Percentiles rank a stretch among this genome's conserved stretches.
Conservation (phyloP, 352 stramenopile genomes). For the Elongisporangium undulatum region DNA sequence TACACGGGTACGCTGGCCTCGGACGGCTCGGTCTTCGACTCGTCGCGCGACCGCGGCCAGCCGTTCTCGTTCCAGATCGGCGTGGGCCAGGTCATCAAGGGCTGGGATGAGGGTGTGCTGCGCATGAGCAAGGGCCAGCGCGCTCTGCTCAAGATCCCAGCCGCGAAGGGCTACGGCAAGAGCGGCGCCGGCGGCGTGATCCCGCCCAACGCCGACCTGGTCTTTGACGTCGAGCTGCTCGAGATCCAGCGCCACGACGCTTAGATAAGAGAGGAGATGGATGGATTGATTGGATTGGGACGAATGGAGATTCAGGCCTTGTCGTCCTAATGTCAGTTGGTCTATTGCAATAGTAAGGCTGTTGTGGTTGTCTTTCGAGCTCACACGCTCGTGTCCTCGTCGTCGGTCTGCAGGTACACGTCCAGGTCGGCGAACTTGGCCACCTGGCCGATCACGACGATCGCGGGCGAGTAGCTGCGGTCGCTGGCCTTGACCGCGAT, state of each 20-base stretch:
- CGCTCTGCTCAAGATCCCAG: slow-evolving; percentile 87
- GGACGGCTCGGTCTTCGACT: slow-evolving; percentile 73
- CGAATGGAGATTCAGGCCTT: too few relatives aligned
- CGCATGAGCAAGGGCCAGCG: slow-evolving; percentile 95
- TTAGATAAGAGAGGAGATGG: neutral
- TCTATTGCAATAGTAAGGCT: neutral
- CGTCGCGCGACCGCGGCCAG: slow-evolving; percentile 59
- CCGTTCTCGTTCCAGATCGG: slow-evolving; percentile 82
- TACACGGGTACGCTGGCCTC: slow-evolving; percentile 73
- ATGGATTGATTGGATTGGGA: too few relatives aligned
- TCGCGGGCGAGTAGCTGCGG: slow-evolving; percentile 67
- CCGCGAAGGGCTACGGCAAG: slow-evolving; percentile 91
- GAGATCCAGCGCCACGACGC: slow-evolving; percentile 44
- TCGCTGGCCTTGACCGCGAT: slow-evolving; percentile 38
- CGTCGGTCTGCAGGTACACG: slow-evolving; percentile 49
- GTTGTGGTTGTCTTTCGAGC: neutral
- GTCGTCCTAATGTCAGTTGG: neutral
- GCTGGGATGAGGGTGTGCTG: slow-evolving; percentile 94
- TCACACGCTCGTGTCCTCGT: slow-evolving; percentile 30
- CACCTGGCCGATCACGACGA: slow-evolving; percentile 59
- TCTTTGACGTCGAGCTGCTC: slow-evolving; percentile 93
- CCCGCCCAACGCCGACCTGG: slow-evolving; percentile 89
- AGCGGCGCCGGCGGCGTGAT: slow-evolving; percentile 82
- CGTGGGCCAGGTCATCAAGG: slow-evolving; percentile 90
- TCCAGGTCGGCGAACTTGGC: slow-evolving; percentile 52